Percentiles rank a stretch among this genome's conserved stretches.
Conservation (phyloP, 257 asterid species). For the Solanum bulbocastanum region DNA sequence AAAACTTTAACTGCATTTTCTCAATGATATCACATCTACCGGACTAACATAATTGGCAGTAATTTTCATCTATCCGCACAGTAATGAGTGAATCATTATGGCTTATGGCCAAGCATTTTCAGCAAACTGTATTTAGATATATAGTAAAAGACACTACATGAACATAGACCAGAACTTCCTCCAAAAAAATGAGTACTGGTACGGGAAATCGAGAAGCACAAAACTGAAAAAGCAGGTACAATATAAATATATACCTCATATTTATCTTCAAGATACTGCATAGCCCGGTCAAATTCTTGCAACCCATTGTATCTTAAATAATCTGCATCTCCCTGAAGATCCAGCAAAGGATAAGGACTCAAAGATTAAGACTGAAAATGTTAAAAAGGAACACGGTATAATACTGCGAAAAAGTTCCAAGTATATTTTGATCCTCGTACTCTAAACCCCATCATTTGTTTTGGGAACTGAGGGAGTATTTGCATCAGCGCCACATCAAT, state of each 20-base stretch:
- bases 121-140: not conserved
- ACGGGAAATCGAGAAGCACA: not conserved
- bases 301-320: slow-evolving; percentile 70
- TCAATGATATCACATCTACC: not conserved
- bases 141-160: not conserved
- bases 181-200: not conserved
- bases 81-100: not conserved
- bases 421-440: not conserved
- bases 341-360: slow-evolving; percentile 7
- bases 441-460: not conserved
- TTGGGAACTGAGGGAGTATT: not conserved
- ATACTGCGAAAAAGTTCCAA: not conserved
- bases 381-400: not conserved
- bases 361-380: not conserved
- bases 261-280: slow-evolving; percentile 89
- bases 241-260: slow-evolving; percentile 51
- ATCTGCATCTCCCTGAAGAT: slow-evolving; percentile 73
- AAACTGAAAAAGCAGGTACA: slow-evolving; percentile 3
- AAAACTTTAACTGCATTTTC: not conserved
- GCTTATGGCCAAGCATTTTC: not conserved
- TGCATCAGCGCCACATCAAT: not conserved
- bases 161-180: not conserved
- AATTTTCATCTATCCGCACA: not conserved
- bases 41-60: not conserved
- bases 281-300: slow-evolving; percentile 94